Evolutionary conservation across 805 yeast genomes (phyloP), one percentile per base, ranked within the genome.

Genomic region (Starmerella khaoyaiensis): DNA sequence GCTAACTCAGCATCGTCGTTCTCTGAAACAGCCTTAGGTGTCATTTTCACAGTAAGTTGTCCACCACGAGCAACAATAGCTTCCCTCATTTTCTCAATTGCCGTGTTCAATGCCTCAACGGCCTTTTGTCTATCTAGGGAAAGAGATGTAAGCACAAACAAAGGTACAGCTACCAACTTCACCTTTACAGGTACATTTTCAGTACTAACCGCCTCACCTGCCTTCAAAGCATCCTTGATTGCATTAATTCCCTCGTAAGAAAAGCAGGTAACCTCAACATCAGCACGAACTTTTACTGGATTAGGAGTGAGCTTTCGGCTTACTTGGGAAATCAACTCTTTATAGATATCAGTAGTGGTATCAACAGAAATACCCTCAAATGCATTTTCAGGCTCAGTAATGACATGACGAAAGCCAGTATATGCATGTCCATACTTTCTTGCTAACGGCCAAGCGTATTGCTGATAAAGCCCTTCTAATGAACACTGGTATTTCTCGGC

Each of bases 21-120:
- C 44, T 94, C 97, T 40, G 96, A 84, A 49, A 90, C 97, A 29
- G 97, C 96, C 74, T 86, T 87, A 57, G 98, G 97, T 53, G 93
- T 87, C 96, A 87, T 87, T 37, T 93, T 84, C 47, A 87, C 79
- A 50, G 80, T 82, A 60, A 94, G 79, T 41, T 74, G 71, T 56
- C 98, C 98, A 37, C 83, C 94, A 38, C 72, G 69, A 16, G 69
- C 65, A 43, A 69, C 70, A 53, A 90, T 84, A 34, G 75, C 67
- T 51, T 71, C 72, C 42, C 72, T 69, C 46, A 90, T 79, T 50
- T 69, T 74, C 48, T 71, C 79, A 48, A 90, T 82, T 33, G 97
- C 94, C 50, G 70, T 61, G 56, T 75, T 77, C 56, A 90, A 69
- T 31, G 74, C 63, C 41, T 77, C 79, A 49, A 90, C 70, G 59